Evolutionary conservation across 2,329 filamentous ascomycete species (phyloP).

Genomic region (Basipetospora chlamydospora): DNA sequence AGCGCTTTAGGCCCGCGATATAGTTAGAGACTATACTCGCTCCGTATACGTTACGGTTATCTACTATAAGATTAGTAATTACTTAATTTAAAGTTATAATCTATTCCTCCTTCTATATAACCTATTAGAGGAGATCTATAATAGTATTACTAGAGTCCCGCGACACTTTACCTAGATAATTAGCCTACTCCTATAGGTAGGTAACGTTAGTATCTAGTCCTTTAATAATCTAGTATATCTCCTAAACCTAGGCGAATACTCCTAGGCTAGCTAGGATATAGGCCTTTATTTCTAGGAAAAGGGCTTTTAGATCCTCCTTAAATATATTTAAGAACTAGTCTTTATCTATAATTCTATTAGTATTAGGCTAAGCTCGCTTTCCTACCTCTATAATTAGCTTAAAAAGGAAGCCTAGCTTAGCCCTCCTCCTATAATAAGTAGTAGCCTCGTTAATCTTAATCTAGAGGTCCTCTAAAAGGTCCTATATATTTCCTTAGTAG

Average conservation of each 20-base stretch:
- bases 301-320: too few species aligned
- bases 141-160: constrained; percentile 13
- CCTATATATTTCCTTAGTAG: not conserved
- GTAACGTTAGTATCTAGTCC: not conserved
- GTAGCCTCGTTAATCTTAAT: too few species aligned
- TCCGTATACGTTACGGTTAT: too few species aligned
- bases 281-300: not conserved
- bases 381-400: too few species aligned
- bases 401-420: too few species aligned
- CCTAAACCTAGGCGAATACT: not conserved
- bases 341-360: too few species aligned
- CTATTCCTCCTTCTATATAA: not conserved
- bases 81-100: constrained; percentile 15
- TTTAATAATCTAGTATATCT: not conserved
- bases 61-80: constrained; percentile 15
- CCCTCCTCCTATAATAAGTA: too few species aligned
- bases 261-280: not conserved
- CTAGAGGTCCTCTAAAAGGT: too few species aligned
- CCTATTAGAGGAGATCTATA: constrained; percentile 2
- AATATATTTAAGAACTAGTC: too few species aligned
- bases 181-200: constrained; percentile 17
- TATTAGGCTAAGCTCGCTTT: too few species aligned
- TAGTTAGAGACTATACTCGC: too few species aligned
- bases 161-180: constrained; percentile 17
- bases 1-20: too few species aligned